Evolutionary conservation across 2,329 filamentous ascomycete genomes (phyloP), one percentile per base, ranked within the genome.

Genomic region (Beauveria caledonica): DNA sequence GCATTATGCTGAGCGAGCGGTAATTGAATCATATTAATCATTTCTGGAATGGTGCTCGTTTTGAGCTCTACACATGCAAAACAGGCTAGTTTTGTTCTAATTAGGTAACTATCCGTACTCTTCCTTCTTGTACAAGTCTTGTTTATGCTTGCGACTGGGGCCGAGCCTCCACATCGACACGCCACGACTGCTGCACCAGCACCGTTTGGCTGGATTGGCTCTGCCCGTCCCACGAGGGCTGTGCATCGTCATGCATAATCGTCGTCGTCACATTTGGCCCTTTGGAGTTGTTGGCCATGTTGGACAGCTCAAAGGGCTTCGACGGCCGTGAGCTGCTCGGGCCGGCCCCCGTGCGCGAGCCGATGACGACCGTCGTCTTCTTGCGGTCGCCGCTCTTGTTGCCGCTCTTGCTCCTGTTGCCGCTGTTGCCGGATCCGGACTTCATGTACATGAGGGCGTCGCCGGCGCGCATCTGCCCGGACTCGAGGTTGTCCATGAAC

Each of bases 151-250:
- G 13, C 9, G 57, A 36, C 3, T 33, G 23, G 4, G 48, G 39
- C 9, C 49, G n/a, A 9, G 46, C 39, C 23, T 60, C 58, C 11
- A 60, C 50, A 11, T 60, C 58, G 2, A 60, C 58, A 11, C 44
- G 42, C 58, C 58, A 60, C 9, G 58, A 54, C 58, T 60, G 50
- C 17, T 54, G 50, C 15, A 60, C 51, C n/a, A 60, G 58, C 40
- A 60, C 58, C 13, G 58, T 60, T 21, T 60, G 58, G 51, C 58
- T 60, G 7, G 58, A 52, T 15, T 60, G 58, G 51, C 58, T 60
- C 51, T 60, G 40, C 3, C 42, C 58, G n/a, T 60, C 58, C 58
- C 58, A 60, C 44, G 40, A 45, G 5, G 44, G 50, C 42, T 55
- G 42, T 4, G 17, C 44, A 3, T 60, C 51, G 5, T 60, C 44